Conservation (phyloP, 1,284 basidiomycete species). For the Rhodotorula sp. region DNA sequence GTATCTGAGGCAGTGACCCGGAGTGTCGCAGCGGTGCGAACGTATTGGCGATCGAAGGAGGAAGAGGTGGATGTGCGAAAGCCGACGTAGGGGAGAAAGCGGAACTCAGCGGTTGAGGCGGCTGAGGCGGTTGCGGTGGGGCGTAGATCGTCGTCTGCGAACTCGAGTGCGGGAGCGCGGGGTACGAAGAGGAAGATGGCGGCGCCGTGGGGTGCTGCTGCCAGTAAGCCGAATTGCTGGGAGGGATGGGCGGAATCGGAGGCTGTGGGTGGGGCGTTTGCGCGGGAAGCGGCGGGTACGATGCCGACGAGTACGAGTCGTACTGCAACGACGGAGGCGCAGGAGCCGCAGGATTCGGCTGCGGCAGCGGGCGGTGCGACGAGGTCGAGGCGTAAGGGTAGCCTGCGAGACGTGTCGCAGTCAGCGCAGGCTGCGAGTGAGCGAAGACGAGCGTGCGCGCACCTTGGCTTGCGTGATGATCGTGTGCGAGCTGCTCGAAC, state of each 20-base stretch:
- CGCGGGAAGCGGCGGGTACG: background rate
- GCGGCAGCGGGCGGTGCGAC: background rate
- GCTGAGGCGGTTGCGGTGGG: conserved; percentile 11
- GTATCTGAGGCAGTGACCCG: too few relatives aligned
- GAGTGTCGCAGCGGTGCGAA: too few relatives aligned
- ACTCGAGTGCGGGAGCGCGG: background rate
- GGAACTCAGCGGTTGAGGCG: background rate
- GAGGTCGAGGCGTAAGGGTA: conserved; percentile 7
- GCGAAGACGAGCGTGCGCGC: background rate
- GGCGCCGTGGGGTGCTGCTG: background rate
- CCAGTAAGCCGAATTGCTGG: conserved; percentile 16
- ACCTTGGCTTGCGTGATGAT: conserved; percentile 23
- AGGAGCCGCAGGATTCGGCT: background rate
- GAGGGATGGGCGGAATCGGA: conserved; percentile 24
- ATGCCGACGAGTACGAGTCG: background rate
- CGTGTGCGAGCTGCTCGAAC: conserved; percentile 17
- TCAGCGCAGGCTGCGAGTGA: background rate
- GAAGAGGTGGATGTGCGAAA: background rate
- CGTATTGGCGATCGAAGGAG: background rate
- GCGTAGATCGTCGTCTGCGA: conserved; percentile 13
- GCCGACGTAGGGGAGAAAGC: background rate
- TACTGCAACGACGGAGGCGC: background rate
- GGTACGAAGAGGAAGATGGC: conserved; percentile 7
- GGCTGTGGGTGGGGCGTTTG: conserved; percentile 3
- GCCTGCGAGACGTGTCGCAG: background rate